phyloP scores from a whole-genome alignment of 805 yeast genomes.

The Middelhovenomyces tepae region DNA sequence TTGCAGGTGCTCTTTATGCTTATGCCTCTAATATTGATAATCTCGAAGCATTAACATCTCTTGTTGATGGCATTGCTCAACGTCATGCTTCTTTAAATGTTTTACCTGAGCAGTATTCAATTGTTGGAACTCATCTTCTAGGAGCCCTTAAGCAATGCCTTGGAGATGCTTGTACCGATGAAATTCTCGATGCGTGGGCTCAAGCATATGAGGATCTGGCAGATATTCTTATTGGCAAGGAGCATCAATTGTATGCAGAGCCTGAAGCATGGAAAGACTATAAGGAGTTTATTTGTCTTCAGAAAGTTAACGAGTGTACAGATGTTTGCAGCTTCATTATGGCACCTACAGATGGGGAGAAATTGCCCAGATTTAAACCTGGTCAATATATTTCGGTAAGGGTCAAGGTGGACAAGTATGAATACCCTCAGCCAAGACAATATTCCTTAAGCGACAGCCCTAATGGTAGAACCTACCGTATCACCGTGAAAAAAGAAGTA shows the following conservation, averaged over 20 bases:
- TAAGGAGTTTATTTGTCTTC: constrained; percentile 40
- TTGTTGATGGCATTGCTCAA: constrained; percentile 50
- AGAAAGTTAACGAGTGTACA: constrained; percentile 35
- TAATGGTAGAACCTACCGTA: constrained; percentile 37
- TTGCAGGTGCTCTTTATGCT: constrained; percentile 51
- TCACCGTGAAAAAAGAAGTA: constrained; percentile 51
- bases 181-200: constrained; percentile 54
- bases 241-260: constrained; percentile 36
- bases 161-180: constrained; percentile 53
- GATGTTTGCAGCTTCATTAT: constrained; percentile 46
- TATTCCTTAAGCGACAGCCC: constrained; percentile 45
- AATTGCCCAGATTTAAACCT: constrained; percentile 23
- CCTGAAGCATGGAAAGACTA: constrained; percentile 52
- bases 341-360: constrained; percentile 35
- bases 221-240: constrained; percentile 47
- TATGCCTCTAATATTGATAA: constrained; percentile 60
- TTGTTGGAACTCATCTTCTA: constrained; percentile 53
- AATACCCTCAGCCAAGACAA: constrained; percentile 36
- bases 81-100: constrained; percentile 62
- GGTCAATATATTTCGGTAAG: constrained; percentile 40
- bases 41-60: constrained; percentile 41
- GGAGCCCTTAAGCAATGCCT: constrained; percentile 45
- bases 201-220: constrained; percentile 60
- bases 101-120: constrained; percentile 54
- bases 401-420: constrained; percentile 32